Conservation (phyloP, 1,139 yeast genomes). For the Candida pseudoviswanathii region DNA sequence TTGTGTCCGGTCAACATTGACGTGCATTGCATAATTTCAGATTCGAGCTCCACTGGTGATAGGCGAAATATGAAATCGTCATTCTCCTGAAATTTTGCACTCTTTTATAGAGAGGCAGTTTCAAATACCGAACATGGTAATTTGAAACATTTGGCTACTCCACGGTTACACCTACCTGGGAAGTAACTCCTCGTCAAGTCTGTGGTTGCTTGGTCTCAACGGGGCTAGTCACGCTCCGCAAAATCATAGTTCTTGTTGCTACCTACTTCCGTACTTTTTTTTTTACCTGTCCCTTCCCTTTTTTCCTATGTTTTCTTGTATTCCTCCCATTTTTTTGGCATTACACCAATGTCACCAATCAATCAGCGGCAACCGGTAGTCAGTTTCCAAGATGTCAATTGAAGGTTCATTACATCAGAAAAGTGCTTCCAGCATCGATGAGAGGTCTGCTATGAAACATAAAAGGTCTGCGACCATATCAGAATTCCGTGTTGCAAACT, state of each 20-base stretch:
- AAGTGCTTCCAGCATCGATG: neutral
- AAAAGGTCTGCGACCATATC: slow-evolving; percentile 15
- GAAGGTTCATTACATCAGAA: neutral
- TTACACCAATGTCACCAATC: neutral
- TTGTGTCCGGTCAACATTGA: neutral
- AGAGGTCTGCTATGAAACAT: neutral
- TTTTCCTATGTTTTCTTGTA: neutral
- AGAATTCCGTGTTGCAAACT: slow-evolving; percentile 9
- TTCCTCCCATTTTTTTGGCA: neutral
- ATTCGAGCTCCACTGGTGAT: neutral
- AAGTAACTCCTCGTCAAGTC: too few species aligned
- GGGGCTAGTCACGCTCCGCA: too few species aligned
- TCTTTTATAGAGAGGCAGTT: too few species aligned
- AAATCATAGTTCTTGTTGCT: neutral
- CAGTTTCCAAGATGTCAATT: neutral
- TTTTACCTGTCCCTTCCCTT: neutral
- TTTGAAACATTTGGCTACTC: neutral
- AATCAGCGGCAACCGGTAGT: neutral
- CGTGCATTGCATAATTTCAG: slow-evolving; percentile 1
- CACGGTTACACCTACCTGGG: too few species aligned
- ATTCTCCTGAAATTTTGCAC: neutral
- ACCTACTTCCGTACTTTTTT: neutral
- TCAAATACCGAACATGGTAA: too few species aligned
- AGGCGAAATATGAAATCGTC: neutral
- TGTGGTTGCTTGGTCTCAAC: too few species aligned